Percentiles rank a stretch among this genome's conserved stretches.
phyloP scores from a whole-genome alignment of 2,329 filamentous ascomycete genomes.

The Talaromyces sp. region DNA sequence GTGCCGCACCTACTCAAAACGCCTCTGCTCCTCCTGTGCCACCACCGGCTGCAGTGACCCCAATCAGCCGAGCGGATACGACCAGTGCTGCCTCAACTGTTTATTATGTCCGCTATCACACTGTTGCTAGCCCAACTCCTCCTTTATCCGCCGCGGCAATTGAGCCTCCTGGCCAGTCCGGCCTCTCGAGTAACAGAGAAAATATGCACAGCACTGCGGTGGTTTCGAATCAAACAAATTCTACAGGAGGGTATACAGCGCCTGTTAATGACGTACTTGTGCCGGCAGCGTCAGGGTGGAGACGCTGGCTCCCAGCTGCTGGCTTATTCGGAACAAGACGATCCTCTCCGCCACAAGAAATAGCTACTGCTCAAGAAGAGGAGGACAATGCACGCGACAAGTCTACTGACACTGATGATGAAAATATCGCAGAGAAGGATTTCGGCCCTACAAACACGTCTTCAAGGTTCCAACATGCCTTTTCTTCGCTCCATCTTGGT shows the following conservation, averaged over 20 bases:
- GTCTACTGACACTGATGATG: constrained; percentile 5
- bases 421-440: constrained; percentile 10
- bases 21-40: constrained; percentile 34
- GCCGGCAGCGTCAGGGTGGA: constrained; percentile 1
- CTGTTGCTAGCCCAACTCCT: constrained; percentile 48
- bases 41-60: constrained; percentile 50
- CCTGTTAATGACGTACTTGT: neutral
- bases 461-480: constrained; percentile 7
- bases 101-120: constrained; percentile 61
- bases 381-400: constrained; percentile 6
- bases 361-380: constrained; percentile 53
- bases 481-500: constrained; percentile 9
- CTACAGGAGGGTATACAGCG: neutral
- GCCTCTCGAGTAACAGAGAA: constrained; percentile 24
- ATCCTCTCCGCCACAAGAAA: constrained; percentile 57
- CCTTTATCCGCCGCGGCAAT: constrained; percentile 27
- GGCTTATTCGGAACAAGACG: constrained; percentile 59
- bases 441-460: neutral
- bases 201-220: neutral
- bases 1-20: constrained; percentile 18
- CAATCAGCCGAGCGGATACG: constrained; percentile 58
- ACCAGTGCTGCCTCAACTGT: constrained; percentile 61
- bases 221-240: neutral
- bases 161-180: constrained; percentile 22
- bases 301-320: constrained; percentile 49